Evolutionary conservation across 805 yeast species (phyloP), one percentile per base, ranked within the genome.

Genomic region (Metschnikowia picachoensis): DNA sequence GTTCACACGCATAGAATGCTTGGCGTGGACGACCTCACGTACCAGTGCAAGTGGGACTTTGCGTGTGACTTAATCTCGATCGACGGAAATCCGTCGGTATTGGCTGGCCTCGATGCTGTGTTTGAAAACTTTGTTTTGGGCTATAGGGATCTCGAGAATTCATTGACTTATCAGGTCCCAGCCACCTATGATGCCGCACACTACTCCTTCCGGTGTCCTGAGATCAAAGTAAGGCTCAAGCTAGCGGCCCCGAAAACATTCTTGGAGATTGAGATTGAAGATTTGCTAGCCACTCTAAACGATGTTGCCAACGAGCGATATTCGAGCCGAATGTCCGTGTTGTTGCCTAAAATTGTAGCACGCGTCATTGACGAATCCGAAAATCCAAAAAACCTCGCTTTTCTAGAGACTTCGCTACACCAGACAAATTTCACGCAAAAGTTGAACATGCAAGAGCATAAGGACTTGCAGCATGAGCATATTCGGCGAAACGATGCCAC

Each of bases 1-100:
- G 72, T 88, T 20, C 95, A 87, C 62, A 95, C 96, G 1, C 96
- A 92, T 62, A 74, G 98, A 58, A 82, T 91, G 83, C 89, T 89
- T 69, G 99, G 99, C 0, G 61, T 89, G 2, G 70, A 74, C 8
- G 95, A 88, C 60, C 89, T 92, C 0, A 88, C 97, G 0, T 94
- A 87, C 60, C 81, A 79, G 52, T 90, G 97, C 58, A 83, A 87
- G 49, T 94, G 99, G 99, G 91, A 85, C 48, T 80, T 94, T 54
- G 79, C 77, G 27, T 60, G 85, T 1, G 95, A 91, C 9, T 70
- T 68, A 4, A 66, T 90, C 4, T 46, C 55, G 1, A 64, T 87
- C 11, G 74, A 80, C 46, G 77, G 87, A 1, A 66, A 73, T 9
- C 69, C 82, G 0, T 47, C 56, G 4, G 74, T 80, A 47, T 20